Base-by-base conservation (phyloP, 225 moss, liverwort and hornwort species). In the Polytrichum formosum region DNA sequence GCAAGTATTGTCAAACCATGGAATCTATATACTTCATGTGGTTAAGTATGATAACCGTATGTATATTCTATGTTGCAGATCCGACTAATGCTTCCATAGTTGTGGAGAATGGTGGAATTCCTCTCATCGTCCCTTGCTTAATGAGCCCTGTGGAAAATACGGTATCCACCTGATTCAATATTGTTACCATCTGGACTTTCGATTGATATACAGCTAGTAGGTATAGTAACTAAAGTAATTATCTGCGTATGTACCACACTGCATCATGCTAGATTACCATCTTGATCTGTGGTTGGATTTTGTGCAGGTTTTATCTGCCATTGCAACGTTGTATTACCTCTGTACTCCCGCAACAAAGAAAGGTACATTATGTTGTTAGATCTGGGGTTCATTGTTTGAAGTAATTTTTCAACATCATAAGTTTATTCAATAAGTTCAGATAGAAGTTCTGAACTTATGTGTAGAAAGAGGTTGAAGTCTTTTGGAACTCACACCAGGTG, bases 91-190 rank as follows among this genome's bases (percentile, higher is more conserved):
- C 88, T 73, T 78, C 72, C 58, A 70, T 90, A 55, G 75, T 92
- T 74, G 86, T 92, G 74, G 83, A 90, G 68, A 94, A 82, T 74
- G 92, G 85, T 65, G 94, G 86, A 27, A 90, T 94, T 72, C 94
- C 90, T 62, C 77, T 82, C 73, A 75, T 92, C 60, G 90, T 92
- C 80, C 84, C 83, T 27, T 92, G 87, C 76, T 79, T 92, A 56
- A 88, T 92, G 73, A 92, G 90, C 80, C 92, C 92, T 19, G 87
- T 94, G 26, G 90, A 91, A 72, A 91, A 91, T 69, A 90, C 90
- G 86, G 91, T 91, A 80, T 72, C 25, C 63, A 63, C 25, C 26
- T 26, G 18, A 26, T 26, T 28, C 63, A 28, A 63, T 17, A 18
- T 26, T 63, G 63, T 16, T 46, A 46, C 46, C 16, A 46, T 46